Evolutionary conservation across 225 moss, liverwort and hornwort species (phyloP).

Genomic region (Pleurozium schreberi): DNA sequence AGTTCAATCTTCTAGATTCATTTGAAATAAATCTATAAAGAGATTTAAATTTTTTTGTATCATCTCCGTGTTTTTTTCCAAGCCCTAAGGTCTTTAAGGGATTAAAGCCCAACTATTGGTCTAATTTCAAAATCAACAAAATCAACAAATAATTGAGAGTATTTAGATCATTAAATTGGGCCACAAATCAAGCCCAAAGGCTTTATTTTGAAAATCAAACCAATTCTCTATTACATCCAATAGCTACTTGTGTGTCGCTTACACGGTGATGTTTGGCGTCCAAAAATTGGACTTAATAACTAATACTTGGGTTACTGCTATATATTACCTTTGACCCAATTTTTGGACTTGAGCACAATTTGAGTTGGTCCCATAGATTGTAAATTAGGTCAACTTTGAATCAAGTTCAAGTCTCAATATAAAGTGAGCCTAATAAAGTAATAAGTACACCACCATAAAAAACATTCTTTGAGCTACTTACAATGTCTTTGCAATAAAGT

Average conservation of each 20-base stretch:
- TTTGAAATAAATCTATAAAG: not conserved
- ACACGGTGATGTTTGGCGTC: fast-evolving
- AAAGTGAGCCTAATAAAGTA: too few species aligned
- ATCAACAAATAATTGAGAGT: not conserved
- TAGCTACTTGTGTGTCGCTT: not conserved
- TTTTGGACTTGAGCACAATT: not conserved
- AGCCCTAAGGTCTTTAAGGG: fast-evolving
- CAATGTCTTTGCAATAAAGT: not conserved
- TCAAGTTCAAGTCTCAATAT: not conserved
- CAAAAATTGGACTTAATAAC: not conserved
- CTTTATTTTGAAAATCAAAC: not conserved
- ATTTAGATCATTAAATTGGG: not conserved
- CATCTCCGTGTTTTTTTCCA: too few species aligned
- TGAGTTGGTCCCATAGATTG: not conserved
- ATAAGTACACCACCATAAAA: fast-evolving
- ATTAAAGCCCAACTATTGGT: not conserved
- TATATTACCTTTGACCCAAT: not conserved
- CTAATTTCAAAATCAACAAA: not conserved
- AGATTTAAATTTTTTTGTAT: not conserved
- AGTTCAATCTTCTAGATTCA: not conserved
- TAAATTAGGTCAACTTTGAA: not conserved
- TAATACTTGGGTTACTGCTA: not conserved
- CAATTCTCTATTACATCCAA: not conserved
- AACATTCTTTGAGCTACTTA: not conserved
- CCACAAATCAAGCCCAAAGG: not conserved